Base-by-base conservation (phyloP, 495 filamentous ascomycete genomes). In the Parathielavia hyrcaniae region DNA sequence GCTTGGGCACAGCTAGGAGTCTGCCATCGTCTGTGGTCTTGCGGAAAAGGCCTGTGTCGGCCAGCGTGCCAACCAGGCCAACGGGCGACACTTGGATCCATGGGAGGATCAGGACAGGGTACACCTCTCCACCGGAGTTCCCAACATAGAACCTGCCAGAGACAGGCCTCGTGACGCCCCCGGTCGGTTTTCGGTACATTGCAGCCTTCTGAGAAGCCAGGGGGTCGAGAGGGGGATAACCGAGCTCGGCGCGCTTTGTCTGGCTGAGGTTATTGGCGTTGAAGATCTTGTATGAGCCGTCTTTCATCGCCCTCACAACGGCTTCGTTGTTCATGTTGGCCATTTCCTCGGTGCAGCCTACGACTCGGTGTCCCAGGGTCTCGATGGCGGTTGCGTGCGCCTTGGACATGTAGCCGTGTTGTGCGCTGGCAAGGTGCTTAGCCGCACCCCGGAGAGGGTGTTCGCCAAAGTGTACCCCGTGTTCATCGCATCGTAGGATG, bases 401-500 rank as follows among this genome's bases (percentile, higher is more conserved):
- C 40, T 73, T 77, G 1, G 61, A 57, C 50, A 67, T 63, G 45
- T 67, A 50, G 6, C 67, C 67, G 40, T 79, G 76, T 30, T 65
- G 54, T 5, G 47, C 50, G 11, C 72, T 66, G 20, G 69, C 67
- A 1, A 79, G 57, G 48, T 79, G 76, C 43, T 72, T 75, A 0
- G 72, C 73, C 1, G 76, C 75, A n/a, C 74, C 76, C 1, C 52
- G 50, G 7, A 77, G 50, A 0, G 75, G 66, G 47, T 73, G 67
- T n/a, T 22, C 55, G n/a, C 64, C 70, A 52, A 79, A 79, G 17
- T 74, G 73, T 14, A 75, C 67, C 0, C 57, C 52, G 14, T 79
- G 76, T 48, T 74, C 63, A 14, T 74, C 73, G 56, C 76, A 79
- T 56, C 67, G 71, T 13, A 77, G 40, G 19, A 79, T 77, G 43